Evolutionary conservation across 2,329 filamentous ascomycete species (phyloP).

Genomic region (Fusarium nematophilum): DNA sequence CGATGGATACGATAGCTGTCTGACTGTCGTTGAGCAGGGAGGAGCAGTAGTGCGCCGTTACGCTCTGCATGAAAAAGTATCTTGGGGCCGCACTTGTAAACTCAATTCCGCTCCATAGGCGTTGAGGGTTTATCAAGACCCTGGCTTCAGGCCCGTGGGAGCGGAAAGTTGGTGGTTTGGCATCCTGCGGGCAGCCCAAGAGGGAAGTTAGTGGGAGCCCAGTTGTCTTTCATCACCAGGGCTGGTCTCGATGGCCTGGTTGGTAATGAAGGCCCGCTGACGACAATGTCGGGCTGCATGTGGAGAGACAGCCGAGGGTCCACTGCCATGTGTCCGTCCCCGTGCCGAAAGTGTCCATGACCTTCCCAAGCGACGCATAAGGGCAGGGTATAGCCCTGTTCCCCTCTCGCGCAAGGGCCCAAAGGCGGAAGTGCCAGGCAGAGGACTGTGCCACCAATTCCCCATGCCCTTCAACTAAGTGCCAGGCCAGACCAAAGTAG

Average conservation of each 20-base stretch:
- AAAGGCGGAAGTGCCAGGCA: conserved; percentile 18
- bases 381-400: conserved; percentile 32
- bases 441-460: conserved; percentile 30
- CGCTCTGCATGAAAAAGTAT: conserved; percentile 32
- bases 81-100: conserved; percentile 30
- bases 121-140: conserved; percentile 22
- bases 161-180: conserved; percentile 26
- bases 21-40: conserved; percentile 13
- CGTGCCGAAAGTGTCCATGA: conserved; percentile 34
- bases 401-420: conserved; percentile 9
- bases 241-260: conserved; percentile 16
- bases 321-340: conserved; percentile 43
- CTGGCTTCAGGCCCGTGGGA: conserved; percentile 21
- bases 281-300: conserved; percentile 38
- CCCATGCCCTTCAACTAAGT: conserved; percentile 14
- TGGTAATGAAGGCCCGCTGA: conserved; percentile 28
- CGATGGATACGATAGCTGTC: conserved; percentile 32
- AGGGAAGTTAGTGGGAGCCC: conserved; percentile 20
- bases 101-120: conserved; percentile 28
- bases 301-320: conserved; percentile 36
- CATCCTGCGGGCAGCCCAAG: conserved; percentile 29
- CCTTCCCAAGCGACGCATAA: conserved; percentile 28
- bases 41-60: conserved; percentile 5
- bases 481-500: conserved; percentile 21
- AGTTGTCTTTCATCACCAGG: conserved; percentile 19